Evolutionary conservation across 148 eudicot species (phyloP), one percentile per base, ranked within the genome.

Genomic region (Persicaria tinctoria): DNA sequence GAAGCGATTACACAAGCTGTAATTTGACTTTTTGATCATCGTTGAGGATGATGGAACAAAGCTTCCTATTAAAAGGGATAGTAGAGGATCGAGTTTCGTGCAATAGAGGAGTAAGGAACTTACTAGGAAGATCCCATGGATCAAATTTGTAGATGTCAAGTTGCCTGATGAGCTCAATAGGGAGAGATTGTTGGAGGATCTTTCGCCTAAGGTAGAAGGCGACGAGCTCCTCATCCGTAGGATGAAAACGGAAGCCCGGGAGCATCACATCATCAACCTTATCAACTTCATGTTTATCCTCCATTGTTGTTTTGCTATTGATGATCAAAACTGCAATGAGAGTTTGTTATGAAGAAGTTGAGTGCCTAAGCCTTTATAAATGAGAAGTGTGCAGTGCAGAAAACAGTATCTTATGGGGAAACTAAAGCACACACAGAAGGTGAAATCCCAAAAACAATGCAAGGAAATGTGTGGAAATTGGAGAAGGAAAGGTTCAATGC

Each of bases 111-210:
- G 45, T 45, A n/a, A 14, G 2, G 8, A 2, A 73, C 91, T 81
- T 83, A 89, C 93, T 87, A 76, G 93, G 91, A 78, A 89, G 91
- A 80, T 89, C 93, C 93, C 93, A 89, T 2, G 93, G 93, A 78
- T 89, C 91, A 51, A 75, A 84, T 59, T 89, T 87, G 80, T 89
- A 89, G 59, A 89, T 89, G 49, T 89, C 89, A 38, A 89, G 83
- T 86, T 89, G 91, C 84, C 87, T 86, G 20, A 89, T 89, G 54
- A 89, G 82, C 79, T 87, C 93, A 72, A 84, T 89, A 2, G 89
- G 83, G 41, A 89, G 83, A 23, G 85, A 6, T 66, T 74, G 73
- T 54, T 86, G 84, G 48, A 81, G 84, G 80, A 89, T 84, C 83
- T 86, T 87, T 51, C 82, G 83, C 75, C 77, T 87, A 51, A 89